phyloP scores from a whole-genome alignment of 371 early-diverging fungal genomes.

The Choanephora cucurbitarum region DNA sequence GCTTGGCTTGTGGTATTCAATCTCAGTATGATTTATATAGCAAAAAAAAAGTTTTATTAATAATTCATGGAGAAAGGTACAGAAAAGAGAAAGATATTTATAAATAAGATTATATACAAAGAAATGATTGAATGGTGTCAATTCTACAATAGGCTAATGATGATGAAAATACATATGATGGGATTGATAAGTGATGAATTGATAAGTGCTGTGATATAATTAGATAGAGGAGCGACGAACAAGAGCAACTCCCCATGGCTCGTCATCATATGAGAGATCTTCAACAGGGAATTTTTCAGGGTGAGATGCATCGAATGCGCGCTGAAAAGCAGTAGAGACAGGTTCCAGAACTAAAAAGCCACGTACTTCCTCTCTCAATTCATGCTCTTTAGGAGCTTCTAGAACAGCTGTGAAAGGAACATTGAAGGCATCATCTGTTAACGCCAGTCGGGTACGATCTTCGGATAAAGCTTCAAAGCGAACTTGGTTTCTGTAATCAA shows the following conservation, averaged over 20 bases:
- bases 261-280: conserved; percentile 7
- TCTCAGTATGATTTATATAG: no score
- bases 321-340: conserved; percentile 21
- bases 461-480: conserved; percentile 48
- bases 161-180: not conserved
- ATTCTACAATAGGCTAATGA: no score
- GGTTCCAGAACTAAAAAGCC: conserved; percentile 40
- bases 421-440: conserved; percentile 38
- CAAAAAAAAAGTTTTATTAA: no score
- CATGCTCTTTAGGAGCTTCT: conserved; percentile 31
- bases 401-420: conserved; percentile 36
- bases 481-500: conserved; percentile 47
- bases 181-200: not conserved
- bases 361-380: conserved; percentile 41
- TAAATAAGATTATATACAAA: no score
- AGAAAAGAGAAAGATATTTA: no score
- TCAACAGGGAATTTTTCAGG: conserved; percentile 10
- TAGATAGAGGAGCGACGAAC: conserved; percentile 27
- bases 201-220: no score
- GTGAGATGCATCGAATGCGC: conserved; percentile 12
- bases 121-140: no score
- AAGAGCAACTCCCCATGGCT: conserved; percentile 11
- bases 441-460: conserved; percentile 33
- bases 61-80: no score
- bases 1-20: no score